Evolutionary conservation across 768 basidiomycete species (phyloP), one percentile per base, ranked within the genome.

Genomic region (Clitopilus passeckerianus): DNA sequence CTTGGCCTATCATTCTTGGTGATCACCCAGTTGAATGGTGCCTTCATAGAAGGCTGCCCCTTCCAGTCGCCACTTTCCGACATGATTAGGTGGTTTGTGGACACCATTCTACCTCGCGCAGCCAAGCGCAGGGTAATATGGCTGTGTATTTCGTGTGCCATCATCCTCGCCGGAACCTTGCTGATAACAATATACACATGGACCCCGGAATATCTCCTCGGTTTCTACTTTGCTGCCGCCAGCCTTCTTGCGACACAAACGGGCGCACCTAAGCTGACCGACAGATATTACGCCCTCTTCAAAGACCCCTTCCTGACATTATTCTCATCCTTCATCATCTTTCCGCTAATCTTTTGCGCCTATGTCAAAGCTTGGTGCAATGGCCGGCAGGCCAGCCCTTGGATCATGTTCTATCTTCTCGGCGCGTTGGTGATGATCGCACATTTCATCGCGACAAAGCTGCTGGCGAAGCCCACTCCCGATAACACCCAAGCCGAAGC

Each of bases 181-280:
- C 54, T 6, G 59, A 53, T 22, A 64, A 62, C 56, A 50, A 50
- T 50, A 14, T 41, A 41, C 37, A 41, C 37, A 41, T 41, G 12
- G 52, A 50, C 22, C 57, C 58, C 75, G 79, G 72, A 77, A 80
- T 65, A 20, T 20, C 46, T 50, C 22, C 46, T 50, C 46, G 46
- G 46, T 10, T 50, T 50, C 20, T 50, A 50, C 22, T 50, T 50
- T 23, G 46, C 46, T 20, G 46, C 46, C 18, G 46, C n/a, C 5
- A 50, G 46, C 22, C 46, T 50, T 20, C 22, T 50, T 9, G 46
- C 46, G 20, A 20, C 22, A 3, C 46, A 50, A n/a, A 20, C 46
- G 16, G 20, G n/a, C 46, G 16, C 22, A 20, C 46, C 46, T 1
- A 50, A 50, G 18, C 46, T 50, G 3, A 22, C n/a, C 16, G 46